These are phyloP conservation scores for Carex myosuroides DNA, from an alignment of 176 grass and related monocot genomes.

Conservation along the genomic window DNA sequence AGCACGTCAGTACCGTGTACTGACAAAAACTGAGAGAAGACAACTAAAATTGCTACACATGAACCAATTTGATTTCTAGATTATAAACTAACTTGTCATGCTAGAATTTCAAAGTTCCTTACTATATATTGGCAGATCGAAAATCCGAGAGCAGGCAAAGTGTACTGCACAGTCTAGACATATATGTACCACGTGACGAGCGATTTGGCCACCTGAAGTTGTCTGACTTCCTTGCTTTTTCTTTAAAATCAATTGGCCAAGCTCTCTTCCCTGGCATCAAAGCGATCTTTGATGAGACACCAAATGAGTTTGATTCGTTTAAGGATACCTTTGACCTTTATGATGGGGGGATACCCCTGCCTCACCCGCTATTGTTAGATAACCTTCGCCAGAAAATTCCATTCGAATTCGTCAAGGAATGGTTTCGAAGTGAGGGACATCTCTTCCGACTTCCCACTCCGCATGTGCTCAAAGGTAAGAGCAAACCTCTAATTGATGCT, in stretches of 20 bases:
- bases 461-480: constrained; percentile 55
- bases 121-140: constrained; percentile 36
- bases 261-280: constrained; percentile 38
- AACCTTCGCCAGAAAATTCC: constrained; percentile 42
- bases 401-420: constrained; percentile 42
- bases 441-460: constrained; percentile 62
- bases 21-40: too few species aligned
- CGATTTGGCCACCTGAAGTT: constrained; percentile 77
- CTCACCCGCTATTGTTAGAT: constrained; percentile 26
- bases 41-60: background rate
- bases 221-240: constrained; percentile 61
- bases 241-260: constrained; percentile 51
- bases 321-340: constrained; percentile 69
- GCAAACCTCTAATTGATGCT: background rate
- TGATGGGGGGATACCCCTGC: constrained; percentile 37
- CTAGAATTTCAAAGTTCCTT: background rate
- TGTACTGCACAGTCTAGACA: constrained; percentile 26
- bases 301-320: constrained; percentile 63
- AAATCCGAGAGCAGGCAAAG: constrained; percentile 56
- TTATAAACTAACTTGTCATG: background rate
- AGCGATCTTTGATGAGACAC: constrained; percentile 30
- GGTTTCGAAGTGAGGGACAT: constrained; percentile 44
- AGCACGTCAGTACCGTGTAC: background rate
- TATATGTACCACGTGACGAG: constrained; percentile 73
- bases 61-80: background rate